Conservation (phyloP, 768 basidiomycete species). For the Amanita pseudoporphyria region DNA sequence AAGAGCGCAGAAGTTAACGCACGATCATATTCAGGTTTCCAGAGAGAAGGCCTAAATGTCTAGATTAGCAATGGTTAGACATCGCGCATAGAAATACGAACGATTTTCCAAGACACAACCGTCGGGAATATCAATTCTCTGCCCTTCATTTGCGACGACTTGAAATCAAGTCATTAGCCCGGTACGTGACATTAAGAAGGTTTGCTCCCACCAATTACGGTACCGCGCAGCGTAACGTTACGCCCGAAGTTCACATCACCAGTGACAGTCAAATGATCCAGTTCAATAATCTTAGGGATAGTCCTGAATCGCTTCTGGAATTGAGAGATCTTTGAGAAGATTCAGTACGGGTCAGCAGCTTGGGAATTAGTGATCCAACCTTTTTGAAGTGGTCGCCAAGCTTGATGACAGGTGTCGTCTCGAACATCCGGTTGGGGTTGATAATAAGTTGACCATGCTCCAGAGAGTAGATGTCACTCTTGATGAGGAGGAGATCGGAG, state of each 20-base stretch:
- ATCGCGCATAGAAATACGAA: constrained; percentile 19
- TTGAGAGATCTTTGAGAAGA: constrained; percentile 52
- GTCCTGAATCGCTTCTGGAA: constrained; percentile 96
- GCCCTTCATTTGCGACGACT: constrained; percentile 76
- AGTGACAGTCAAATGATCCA: constrained; percentile 91
- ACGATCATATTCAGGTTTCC: constrained; percentile 82
- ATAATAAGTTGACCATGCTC: constrained; percentile 83
- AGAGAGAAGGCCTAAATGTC: constrained; percentile 53
- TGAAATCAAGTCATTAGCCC: not conserved
- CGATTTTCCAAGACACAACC: constrained; percentile 70
- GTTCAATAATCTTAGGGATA: constrained; percentile 82
- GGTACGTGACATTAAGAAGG: not conserved
- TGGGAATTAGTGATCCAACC: constrained; percentile 28
- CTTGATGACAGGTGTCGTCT: constrained; percentile 91
- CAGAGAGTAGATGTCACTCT: constrained; percentile 87
- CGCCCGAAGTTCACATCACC: constrained; percentile 89
- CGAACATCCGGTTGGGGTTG: constrained; percentile 76
- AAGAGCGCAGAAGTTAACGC: constrained; percentile 12
- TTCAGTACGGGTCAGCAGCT: not conserved
- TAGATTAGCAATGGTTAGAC: not conserved
- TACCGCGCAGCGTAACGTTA: constrained; percentile 78
- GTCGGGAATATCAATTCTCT: constrained; percentile 77
- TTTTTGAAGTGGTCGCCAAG: constrained; percentile 97
- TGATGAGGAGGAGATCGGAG: constrained; percentile 83
- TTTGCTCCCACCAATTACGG: constrained; percentile 57